Conservation (phyloP, 2,329 filamentous ascomycete species). For the Rhytidhysteron rufulum region DNA sequence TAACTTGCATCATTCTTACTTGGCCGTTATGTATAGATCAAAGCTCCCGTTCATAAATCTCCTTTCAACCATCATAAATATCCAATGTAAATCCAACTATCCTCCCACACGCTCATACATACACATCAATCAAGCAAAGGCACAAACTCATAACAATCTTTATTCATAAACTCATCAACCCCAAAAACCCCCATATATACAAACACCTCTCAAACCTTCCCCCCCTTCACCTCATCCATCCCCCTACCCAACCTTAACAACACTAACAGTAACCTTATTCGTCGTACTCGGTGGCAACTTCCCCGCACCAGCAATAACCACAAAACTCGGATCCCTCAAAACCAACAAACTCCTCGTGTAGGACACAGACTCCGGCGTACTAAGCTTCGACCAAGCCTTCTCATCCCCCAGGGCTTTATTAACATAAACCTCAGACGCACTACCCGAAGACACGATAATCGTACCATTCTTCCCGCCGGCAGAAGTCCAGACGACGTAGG, state of each 20-base stretch:
- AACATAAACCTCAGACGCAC: slow-evolving; percentile 42
- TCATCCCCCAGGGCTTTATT: slow-evolving; percentile 44
- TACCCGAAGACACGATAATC: slow-evolving; percentile 45
- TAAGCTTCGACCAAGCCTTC: slow-evolving; percentile 44
- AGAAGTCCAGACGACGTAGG: slow-evolving; percentile 52
- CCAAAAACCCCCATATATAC: too few species aligned
- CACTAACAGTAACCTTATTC: background rate
- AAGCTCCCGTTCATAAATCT: too few species aligned
- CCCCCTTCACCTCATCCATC: too few species aligned
- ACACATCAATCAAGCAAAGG: too few species aligned
- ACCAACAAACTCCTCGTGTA: slow-evolving; percentile 49
- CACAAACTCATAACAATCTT: too few species aligned
- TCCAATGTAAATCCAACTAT: too few species aligned
- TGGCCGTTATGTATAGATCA: too few species aligned
- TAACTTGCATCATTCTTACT: too few species aligned
- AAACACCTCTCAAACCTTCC: too few species aligned
- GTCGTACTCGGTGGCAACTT: background rate
- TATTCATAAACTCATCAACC: too few species aligned
- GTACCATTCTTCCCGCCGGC: slow-evolving; percentile 48
- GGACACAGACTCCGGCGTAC: slow-evolving; percentile 36
- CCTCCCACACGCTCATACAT: too few species aligned
- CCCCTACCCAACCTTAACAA: background rate
- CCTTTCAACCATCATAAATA: too few species aligned
- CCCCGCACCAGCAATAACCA: slow-evolving; percentile 43
- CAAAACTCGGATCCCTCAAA: slow-evolving; percentile 32